Conservation (phyloP, 2,329 filamentous ascomycete species). For the Fusarium metavorans region DNA sequence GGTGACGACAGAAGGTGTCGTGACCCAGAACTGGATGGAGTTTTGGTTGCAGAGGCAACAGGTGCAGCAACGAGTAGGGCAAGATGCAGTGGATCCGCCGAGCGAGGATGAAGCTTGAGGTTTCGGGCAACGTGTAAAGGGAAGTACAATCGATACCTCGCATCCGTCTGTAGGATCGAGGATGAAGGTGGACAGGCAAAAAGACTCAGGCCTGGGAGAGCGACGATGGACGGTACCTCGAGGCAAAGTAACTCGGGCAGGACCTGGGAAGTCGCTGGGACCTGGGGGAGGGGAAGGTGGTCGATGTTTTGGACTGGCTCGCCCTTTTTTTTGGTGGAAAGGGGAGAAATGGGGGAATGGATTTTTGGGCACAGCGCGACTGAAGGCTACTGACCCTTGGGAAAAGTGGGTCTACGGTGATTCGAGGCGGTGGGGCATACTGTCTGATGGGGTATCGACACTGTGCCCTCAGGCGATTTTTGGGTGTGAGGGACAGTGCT, state of each 20-base stretch:
- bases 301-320: conserved; percentile 55
- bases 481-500: conserved; percentile 4
- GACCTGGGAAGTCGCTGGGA: conserved; percentile 48
- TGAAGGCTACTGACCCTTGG: conserved; percentile 41
- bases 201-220: conserved; percentile 40
- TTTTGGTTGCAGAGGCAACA: conserved; percentile 17
- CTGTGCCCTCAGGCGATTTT: background rate
- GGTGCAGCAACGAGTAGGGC: conserved; percentile 18
- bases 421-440: conserved; percentile 13
- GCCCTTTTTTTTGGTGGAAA: conserved; percentile 50
- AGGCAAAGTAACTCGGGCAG: conserved; percentile 55
- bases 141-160: conserved; percentile 39
- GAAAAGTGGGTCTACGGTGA: conserved; percentile 27
- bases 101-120: conserved; percentile 30
- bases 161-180: conserved; percentile 28
- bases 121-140: conserved; percentile 23
- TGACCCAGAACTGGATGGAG: conserved; percentile 13
- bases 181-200: conserved; percentile 36
- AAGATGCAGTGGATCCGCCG: conserved; percentile 43
- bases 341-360: conserved; percentile 47
- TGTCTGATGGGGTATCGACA: background rate
- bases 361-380: conserved; percentile 45
- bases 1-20: conserved; percentile 35
- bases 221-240: conserved; percentile 53
- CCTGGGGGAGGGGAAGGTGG: conserved; percentile 47